Base-by-base conservation (phyloP, 1,284 basidiomycete species). In the Melampsora abietis-canadensis region DNA sequence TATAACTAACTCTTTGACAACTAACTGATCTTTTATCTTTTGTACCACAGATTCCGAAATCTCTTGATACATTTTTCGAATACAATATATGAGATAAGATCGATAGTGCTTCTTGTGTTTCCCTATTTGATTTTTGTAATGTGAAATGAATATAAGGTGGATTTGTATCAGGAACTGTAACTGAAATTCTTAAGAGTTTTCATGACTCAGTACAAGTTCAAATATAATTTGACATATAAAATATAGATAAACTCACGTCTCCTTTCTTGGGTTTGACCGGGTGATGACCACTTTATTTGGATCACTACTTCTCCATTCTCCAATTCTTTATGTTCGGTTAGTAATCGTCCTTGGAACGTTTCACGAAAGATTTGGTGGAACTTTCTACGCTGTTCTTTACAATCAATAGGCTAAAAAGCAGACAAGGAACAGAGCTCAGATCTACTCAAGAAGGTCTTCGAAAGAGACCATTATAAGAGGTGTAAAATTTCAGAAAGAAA, bases 1-100 rank as follows among this genome's bases (percentile, higher is more conserved):
- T 88, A 17, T 98, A 82, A 7, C 92, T 90, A 14, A 98, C 92
- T 0, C 92, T 87, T 81, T 99, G 96, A 0, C 92, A 89, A 0
- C 95, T 98, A 5, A 98, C 92, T 0, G 92, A 95, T 57, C 96
- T 90, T 82, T 98, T 98, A 83, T 99, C 96, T 82, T 99, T 99
- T 2, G 96, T 99, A 0, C 96, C 96, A 5, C 94, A 92, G 15
- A 95, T 90, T 74, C 90, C 89, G 31, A 98, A 85, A 57, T 87
- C 86, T 15, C 92, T 88, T 14, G 90, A 85, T 10, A 66, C 63
- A 48, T 73, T 24, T 44, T 14, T 44, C n/a, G 61, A 73, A 47
- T 57, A 46, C 17, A 73, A 54, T 27, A 40, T 40, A 10, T 48
- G 30, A 10, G 70, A 54, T 46, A 97, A 83, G 79, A 94, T 86